These are phyloP conservation scores for Boletellus ananas DNA, from an alignment of 768 basidiomycete genomes.

Conservation along the genomic window DNA sequence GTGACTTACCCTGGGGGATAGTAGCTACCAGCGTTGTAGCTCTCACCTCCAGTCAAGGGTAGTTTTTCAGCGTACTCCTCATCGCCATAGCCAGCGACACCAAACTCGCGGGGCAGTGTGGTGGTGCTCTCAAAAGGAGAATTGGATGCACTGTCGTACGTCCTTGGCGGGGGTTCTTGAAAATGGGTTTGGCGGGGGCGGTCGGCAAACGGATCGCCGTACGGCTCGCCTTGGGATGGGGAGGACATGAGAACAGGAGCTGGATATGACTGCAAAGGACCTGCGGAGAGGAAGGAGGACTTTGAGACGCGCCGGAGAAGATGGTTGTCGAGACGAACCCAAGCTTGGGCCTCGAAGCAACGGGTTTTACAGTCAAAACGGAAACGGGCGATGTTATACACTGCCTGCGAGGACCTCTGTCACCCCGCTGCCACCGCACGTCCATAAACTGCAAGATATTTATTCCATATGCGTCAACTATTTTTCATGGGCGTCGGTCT, in stretches of 20 bases:
- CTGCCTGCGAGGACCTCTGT: conserved; percentile 29
- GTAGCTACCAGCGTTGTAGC: conserved; percentile 52
- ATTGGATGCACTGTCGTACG: conserved; percentile 37
- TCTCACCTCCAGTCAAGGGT: conserved; percentile 61
- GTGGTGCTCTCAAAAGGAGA: conserved; percentile 57
- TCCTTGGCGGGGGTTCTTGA: conserved; percentile 53
- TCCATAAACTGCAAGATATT: not conserved
- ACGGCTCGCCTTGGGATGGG: conserved; percentile 32
- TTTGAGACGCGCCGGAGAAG: conserved; percentile 9
- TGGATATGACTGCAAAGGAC: not conserved
- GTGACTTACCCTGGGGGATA: conserved; percentile 70
- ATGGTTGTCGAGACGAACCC: conserved; percentile 20
- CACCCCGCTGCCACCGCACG: conserved; percentile 18
- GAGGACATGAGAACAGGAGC: conserved; percentile 22
- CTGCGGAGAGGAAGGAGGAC: conserved; percentile 4
- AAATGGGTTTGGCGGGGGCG: conserved; percentile 53
- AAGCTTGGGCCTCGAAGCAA: conserved; percentile 9
- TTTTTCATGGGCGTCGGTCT: not conserved
- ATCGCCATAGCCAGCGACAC: conserved; percentile 46
- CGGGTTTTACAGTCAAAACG: conserved; percentile 25
- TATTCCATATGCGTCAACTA: too few species aligned
- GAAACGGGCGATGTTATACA: conserved; percentile 35
- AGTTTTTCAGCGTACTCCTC: conserved; percentile 76
- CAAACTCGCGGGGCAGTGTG: conserved; percentile 52
- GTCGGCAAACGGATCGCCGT: conserved; percentile 73